Evolutionary conservation across 768 basidiomycete genomes (phyloP).

Genomic region (Termitomyces sp.): DNA sequence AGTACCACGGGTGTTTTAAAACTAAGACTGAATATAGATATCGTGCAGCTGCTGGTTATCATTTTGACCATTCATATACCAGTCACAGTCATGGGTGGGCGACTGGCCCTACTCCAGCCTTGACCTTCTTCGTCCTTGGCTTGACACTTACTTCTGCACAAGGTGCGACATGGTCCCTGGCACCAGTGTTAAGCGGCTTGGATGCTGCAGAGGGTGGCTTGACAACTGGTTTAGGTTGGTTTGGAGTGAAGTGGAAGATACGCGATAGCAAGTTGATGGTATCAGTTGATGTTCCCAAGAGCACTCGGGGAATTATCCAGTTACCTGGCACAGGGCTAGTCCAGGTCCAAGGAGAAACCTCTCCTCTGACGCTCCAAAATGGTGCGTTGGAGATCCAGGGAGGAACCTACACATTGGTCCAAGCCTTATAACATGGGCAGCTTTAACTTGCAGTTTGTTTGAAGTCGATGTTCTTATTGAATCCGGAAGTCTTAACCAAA

Average conservation of each 20-base stretch:
- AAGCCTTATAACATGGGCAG: not conserved
- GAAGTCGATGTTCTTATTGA: not conserved
- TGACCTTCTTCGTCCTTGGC: conserved; percentile 43
- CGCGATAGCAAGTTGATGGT: conserved; percentile 14
- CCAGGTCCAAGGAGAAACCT: conserved; percentile 14
- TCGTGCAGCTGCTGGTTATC: conserved; percentile 39
- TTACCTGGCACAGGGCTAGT: conserved; percentile 21
- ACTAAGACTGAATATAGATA: conserved; percentile 22
- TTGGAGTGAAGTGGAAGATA: conserved; percentile 34
- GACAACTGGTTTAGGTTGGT: conserved; percentile 41
- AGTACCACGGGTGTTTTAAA: not conserved
- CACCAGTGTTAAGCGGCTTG: conserved; percentile 38
- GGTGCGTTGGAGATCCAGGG: conserved; percentile 8
- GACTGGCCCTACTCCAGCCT: conserved; percentile 42
- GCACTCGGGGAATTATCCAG: conserved; percentile 22
- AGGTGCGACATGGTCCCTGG: conserved; percentile 38
- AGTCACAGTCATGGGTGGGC: conserved; percentile 47
- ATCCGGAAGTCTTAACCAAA: not conserved
- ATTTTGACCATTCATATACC: conserved; percentile 41
- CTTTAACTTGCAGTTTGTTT: no score
- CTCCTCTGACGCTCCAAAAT: not conserved
- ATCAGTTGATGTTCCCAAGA: conserved; percentile 19
- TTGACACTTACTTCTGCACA: conserved; percentile 35
- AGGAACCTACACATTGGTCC: conserved; percentile 10
- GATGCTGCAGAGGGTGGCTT: conserved; percentile 38